These are phyloP conservation scores for Gossypium laxum DNA, from an alignment of 441 rosid genomes.

Conservation along the genomic window DNA sequence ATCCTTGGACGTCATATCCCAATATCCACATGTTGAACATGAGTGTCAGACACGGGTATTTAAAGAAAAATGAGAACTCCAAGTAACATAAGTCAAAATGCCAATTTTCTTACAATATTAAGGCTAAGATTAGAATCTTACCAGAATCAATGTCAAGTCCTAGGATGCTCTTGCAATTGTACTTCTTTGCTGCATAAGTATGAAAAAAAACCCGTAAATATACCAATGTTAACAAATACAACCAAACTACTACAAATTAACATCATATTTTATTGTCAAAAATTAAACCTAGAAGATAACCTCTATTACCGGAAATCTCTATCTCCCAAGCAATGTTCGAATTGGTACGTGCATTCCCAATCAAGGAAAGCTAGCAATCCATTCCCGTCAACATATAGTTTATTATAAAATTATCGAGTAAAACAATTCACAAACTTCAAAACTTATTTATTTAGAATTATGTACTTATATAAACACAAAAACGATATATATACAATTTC, in stretches of 20 bases:
- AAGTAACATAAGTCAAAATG: not conserved
- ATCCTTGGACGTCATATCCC: no score
- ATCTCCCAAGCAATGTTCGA: no score
- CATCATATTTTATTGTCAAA: not conserved
- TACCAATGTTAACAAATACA: not conserved
- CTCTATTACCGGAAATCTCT: not conserved
- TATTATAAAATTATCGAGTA: no score
- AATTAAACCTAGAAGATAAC: not conserved
- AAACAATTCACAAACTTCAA: no score
- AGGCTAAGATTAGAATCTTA: constrained; percentile 26
- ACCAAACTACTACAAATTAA: not conserved
- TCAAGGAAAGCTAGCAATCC: no score
- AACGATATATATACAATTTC: no score
- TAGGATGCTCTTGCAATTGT: constrained; percentile 56
- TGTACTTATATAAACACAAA: no score
- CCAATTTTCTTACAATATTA: not conserved
- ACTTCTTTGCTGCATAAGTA: constrained; percentile 53
- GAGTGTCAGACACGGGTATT: no score
- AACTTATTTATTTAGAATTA: no score
- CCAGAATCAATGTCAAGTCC: constrained; percentile 85
- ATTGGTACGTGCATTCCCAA: no score
- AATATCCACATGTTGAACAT: no score
- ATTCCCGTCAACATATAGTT: no score
- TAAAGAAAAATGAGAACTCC: not conserved
- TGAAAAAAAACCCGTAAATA: constrained; percentile 6